Base-by-base conservation (phyloP, 169 alveolate genomes). In the Plasmodium gallinaceum region DNA sequence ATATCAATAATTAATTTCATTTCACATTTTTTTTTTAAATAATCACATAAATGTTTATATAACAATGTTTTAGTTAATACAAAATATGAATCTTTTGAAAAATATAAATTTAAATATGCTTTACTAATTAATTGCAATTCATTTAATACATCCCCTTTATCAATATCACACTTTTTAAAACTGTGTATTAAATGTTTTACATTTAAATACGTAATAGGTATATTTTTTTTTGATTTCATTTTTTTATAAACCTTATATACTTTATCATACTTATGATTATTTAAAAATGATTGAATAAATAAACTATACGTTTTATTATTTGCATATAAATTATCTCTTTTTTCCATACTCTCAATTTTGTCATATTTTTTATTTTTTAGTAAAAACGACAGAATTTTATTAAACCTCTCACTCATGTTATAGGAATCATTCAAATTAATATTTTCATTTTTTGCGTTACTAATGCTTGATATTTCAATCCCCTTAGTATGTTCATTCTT, bases 231-330 rank as follows among this genome's bases (percentile, higher is more conserved):
- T 70, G 26, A 24, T 80, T 80, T 80, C 90, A 80, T 80, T 14
- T 66, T 80, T 26, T 80, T 80, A 46, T 80, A 80, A 48, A 80
- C 90, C 52, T 80, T 80, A 61, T 80, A 69, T 24, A 80, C 90
- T 68, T 72, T 68, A 26, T 80, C 90, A 80, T 80, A 80, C 42
- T 80, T 80, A 80, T 80, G 90, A 32, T 68, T 80, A 46, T 52
- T 57, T 60, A 80, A 80, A 68, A 52, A 80, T 42, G 90, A 65
- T 32, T 80, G 51, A 66, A 80, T 80, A 80, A 80, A 80, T 72
- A 80, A 80, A 68, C 85, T 80, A 66, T 80, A 80, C 39, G 90
- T 80, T 80, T 37, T 80, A 62, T 80, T 80, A 80, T 80, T 80
- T 80, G 39, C 90, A 54, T 80, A 54, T 46, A 80, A 65, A 46